Percentiles rank a stretch among this genome's conserved stretches.
These are phyloP conservation scores for Boletus sp. DNA, from an alignment of 768 basidiomycete genomes.

Conservation along the genomic window DNA sequence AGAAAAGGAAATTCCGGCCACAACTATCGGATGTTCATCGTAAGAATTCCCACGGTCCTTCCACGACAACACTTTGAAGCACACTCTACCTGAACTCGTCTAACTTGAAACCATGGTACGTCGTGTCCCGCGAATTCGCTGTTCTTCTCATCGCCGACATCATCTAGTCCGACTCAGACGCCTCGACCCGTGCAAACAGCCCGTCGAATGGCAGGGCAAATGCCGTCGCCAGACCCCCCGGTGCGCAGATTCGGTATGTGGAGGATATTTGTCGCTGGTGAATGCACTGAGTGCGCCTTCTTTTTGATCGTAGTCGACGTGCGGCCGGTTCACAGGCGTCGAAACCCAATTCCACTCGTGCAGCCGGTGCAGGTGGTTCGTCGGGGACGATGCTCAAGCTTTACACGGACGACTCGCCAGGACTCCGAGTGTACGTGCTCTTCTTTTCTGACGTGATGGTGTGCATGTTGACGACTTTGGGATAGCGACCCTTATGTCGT, in stretches of 20 bases:
- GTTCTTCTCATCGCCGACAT: not conserved
- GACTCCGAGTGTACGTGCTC: conserved; percentile 87
- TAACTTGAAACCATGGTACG: conserved; percentile 32
- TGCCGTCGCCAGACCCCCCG: conserved; percentile 69
- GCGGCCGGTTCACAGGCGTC: conserved; percentile 63
- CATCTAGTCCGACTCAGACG: conserved; percentile 79
- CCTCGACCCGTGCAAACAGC: conserved; percentile 43
- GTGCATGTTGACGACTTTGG: conserved; percentile 5
- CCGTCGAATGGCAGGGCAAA: conserved; percentile 41
- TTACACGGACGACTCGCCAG: conserved; percentile 98
- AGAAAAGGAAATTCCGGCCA: conserved; percentile 20
- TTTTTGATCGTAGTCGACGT: conserved; percentile 53
- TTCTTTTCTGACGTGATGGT: not conserved
- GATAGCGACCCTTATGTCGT: conserved; percentile 93
- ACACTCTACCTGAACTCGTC: conserved; percentile 4
- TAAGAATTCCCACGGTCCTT: conserved; percentile 23
- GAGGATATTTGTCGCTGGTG: not conserved
- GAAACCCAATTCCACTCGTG: conserved; percentile 82
- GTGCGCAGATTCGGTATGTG: conserved; percentile 77
- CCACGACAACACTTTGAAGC: conserved; percentile 20
- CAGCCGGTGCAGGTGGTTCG: conserved; percentile 94
- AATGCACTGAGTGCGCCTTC: not conserved
- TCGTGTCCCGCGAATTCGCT: conserved; percentile 13
- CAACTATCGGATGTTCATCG: not conserved
- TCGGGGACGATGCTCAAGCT: conserved; percentile 98